A percentile compares a stretch with the other conserved stretches of the same genome.
Conservation (phyloP, 768 basidiomycete species). For the Mycena vitilis region DNA sequence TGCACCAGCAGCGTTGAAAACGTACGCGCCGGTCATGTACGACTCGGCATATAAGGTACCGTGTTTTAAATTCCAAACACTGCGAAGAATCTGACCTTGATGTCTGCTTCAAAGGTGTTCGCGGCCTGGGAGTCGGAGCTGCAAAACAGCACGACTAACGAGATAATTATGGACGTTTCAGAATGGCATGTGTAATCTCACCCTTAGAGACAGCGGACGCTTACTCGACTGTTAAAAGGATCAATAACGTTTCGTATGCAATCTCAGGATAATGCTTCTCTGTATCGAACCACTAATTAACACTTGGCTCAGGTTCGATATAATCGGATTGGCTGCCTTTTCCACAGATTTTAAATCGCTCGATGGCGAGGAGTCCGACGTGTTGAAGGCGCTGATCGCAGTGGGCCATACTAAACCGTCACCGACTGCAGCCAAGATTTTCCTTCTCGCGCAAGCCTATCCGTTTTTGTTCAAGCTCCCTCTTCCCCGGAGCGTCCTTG, state of each 20-base stretch:
- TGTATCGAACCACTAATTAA: no score
- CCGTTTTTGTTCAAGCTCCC: constrained; percentile 9
- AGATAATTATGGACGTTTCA: constrained; percentile 18
- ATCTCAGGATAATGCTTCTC: no score
- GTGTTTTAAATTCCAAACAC: neutral
- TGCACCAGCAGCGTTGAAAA: constrained; percentile 43
- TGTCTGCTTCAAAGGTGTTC: neutral
- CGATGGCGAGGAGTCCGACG: constrained; percentile 42
- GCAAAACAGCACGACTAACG: constrained; percentile 4
- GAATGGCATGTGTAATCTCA: constrained; percentile 12
- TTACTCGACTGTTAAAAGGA: neutral
- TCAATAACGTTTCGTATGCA: constrained; percentile 18
- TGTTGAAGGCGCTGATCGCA: constrained; percentile 12
- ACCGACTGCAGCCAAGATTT: neutral
- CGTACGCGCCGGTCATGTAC: constrained; percentile 41
- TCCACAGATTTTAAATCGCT: constrained; percentile 54
- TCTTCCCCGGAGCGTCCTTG: constrained; percentile 21
- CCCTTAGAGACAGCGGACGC: neutral
- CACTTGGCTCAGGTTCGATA: constrained; percentile 2
- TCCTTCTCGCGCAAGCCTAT: constrained; percentile 13
- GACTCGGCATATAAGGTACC: constrained; percentile 48
- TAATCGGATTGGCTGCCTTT: constrained; percentile 54
- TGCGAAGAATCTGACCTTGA: neutral
- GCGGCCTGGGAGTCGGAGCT: constrained; percentile 22
- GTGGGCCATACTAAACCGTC: constrained; percentile 16